Conservation (phyloP, 2,329 filamentous ascomycete species). For the Paramyrothecium sp. region DNA sequence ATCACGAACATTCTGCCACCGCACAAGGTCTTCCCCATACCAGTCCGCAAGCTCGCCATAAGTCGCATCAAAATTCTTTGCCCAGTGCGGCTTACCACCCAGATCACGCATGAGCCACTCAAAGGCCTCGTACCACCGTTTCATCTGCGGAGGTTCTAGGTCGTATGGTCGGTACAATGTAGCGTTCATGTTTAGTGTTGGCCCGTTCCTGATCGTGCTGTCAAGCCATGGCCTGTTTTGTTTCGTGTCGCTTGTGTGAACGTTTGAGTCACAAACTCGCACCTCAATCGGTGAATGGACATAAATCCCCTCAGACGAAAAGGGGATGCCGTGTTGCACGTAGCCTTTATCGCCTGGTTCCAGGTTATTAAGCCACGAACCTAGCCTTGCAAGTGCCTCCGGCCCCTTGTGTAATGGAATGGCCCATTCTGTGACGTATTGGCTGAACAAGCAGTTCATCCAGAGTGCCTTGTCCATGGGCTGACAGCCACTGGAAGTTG, state of each 20-base stretch:
- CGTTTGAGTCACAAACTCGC: background rate
- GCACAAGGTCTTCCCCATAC: background rate
- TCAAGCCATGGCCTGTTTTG: background rate
- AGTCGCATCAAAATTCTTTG: background rate
- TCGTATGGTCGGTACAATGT: background rate
- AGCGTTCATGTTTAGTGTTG: background rate
- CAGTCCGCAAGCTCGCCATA: background rate
- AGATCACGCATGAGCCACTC: constrained; percentile 1
- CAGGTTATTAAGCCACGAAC: background rate
- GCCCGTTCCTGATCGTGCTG: background rate
- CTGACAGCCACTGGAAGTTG: background rate
- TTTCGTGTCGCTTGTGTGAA: background rate
- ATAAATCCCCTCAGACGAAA: background rate
- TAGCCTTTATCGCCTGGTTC: background rate
- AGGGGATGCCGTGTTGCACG: background rate
- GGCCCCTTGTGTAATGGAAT: background rate
- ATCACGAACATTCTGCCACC: background rate
- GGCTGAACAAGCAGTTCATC: background rate
- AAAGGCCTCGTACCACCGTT: background rate
- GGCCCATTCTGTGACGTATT: background rate
- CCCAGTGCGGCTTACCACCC: background rate
- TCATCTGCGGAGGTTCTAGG: background rate
- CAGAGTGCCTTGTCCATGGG: background rate
- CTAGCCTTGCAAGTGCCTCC: background rate
- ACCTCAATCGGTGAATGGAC: background rate